Evolutionary conservation across 2,329 filamentous ascomycete species (phyloP).

Genomic region (Trichophyton mentagrophytes): DNA sequence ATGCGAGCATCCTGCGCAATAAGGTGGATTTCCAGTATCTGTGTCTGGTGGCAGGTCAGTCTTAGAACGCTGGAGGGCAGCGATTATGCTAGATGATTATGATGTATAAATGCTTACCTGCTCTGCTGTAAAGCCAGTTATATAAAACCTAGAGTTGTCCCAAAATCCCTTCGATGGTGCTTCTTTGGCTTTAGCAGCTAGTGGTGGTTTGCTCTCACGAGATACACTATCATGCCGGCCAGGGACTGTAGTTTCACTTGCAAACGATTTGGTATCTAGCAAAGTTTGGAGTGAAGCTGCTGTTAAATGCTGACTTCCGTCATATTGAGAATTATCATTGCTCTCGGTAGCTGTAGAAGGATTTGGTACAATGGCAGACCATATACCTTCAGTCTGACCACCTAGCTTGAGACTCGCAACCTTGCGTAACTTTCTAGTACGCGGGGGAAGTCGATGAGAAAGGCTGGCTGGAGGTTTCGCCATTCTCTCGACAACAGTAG

Average conservation of each 20-base stretch:
- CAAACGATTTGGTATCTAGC: constrained; percentile 27
- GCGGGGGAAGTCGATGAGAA: constrained; percentile 45
- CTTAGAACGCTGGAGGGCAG: not conserved
- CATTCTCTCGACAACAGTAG: constrained; percentile 17
- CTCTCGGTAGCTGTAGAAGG: constrained; percentile 5
- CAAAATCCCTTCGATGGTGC: constrained; percentile 39
- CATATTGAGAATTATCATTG: constrained; percentile 11
- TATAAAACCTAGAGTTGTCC: constrained; percentile 43
- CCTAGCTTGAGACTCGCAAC: constrained; percentile 74
- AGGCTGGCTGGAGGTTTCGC: constrained; percentile 33
- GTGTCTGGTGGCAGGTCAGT: constrained; percentile 17
- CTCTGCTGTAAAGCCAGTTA: constrained; percentile 46
- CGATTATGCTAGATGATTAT: not conserved
- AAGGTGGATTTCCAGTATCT: constrained; percentile 30
- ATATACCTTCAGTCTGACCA: constrained; percentile 70
- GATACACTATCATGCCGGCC: constrained; percentile 12
- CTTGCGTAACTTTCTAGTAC: constrained; percentile 70
- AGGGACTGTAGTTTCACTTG: constrained; percentile 25
- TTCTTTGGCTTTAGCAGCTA: constrained; percentile 14
- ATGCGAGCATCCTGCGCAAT: constrained; percentile 30
- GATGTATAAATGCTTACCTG: constrained; percentile 33
- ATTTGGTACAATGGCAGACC: constrained; percentile 57
- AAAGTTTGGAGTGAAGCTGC: constrained; percentile 17
- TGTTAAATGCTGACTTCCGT: constrained; percentile 10
- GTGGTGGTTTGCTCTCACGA: constrained; percentile 16